Conservation (phyloP, 2,329 filamentous ascomycete species). For the Botrytis galanthina region DNA sequence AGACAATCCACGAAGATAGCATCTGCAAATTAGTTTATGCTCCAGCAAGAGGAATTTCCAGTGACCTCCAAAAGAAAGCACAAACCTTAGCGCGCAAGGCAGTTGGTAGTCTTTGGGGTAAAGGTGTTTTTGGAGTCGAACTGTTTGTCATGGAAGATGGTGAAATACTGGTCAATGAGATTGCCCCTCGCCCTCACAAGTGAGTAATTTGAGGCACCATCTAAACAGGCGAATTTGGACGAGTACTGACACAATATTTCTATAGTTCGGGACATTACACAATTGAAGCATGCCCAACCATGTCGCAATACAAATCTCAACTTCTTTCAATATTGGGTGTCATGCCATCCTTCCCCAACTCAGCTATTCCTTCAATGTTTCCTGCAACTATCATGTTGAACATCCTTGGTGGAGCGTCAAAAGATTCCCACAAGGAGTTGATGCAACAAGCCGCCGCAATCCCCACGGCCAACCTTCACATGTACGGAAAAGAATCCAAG, state of each 20-base stretch:
- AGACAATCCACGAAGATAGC: conserved; percentile 92
- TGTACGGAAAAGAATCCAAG: conserved; percentile 89
- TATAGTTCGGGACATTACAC: conserved; percentile 79
- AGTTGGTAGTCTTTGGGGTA: conserved; percentile 75
- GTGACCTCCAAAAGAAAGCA: conserved; percentile 60
- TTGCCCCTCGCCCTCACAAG: conserved; percentile 35
- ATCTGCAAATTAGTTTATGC: conserved; percentile 92
- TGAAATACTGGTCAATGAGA: conserved; percentile 62
- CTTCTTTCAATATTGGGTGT: conserved; percentile 75
- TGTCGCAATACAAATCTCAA: conserved; percentile 84
- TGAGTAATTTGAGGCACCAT: not conserved
- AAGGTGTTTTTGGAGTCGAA: conserved; percentile 94
- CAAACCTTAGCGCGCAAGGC: conserved; percentile 77
- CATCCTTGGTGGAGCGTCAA: conserved; percentile 67
- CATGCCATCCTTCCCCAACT: conserved; percentile 34
- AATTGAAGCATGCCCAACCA: conserved; percentile 82
- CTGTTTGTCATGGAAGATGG: conserved; percentile 82
- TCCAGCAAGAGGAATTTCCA: conserved; percentile 70
- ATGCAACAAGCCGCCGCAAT: conserved; percentile 55
- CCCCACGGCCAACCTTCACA: conserved; percentile 66
- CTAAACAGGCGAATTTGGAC: not conserved
- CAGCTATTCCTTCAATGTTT: conserved; percentile 41
- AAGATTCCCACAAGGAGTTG: conserved; percentile 60
- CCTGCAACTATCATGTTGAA: conserved; percentile 71
- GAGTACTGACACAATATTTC: conserved; percentile 56